These are phyloP conservation scores for Eimeria zaria DNA, from an alignment of 169 alveolate species.

Conservation along the genomic window DNA sequence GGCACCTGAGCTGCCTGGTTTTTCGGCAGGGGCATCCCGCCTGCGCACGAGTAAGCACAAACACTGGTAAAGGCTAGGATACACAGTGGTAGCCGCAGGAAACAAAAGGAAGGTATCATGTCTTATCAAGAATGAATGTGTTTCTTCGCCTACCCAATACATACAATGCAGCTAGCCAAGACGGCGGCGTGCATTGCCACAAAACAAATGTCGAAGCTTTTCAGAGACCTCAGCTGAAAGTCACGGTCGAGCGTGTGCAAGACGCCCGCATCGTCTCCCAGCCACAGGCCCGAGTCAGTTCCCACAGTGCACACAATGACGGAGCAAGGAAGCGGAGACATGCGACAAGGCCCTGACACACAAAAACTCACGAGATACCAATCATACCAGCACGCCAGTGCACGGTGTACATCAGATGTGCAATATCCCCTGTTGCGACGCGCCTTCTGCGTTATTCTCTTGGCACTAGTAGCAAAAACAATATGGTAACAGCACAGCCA, in stretches of 20 bases:
- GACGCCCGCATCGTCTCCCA: conserved; percentile 71
- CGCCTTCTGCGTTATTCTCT: not conserved
- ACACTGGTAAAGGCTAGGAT: not conserved
- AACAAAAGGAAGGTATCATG: not conserved
- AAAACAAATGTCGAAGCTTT: conserved; percentile 66
- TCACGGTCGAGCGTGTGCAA: conserved; percentile 31
- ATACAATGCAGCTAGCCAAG: conserved; percentile 55
- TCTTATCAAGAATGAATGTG: not conserved
- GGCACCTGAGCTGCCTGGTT: conserved; percentile 13
- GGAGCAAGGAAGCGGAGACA: conserved; percentile 63
- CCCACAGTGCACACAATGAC: conserved; percentile 78
- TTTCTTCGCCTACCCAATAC: conserved; percentile 36
- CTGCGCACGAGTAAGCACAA: conserved; percentile 10
- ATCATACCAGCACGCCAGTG: not conserved
- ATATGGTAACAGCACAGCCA: not conserved
- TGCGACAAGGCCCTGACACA: conserved; percentile 33
- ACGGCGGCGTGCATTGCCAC: conserved; percentile 74
- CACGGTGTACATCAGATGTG: not conserved
- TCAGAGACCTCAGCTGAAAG: conserved; percentile 44
- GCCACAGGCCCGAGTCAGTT: conserved; percentile 62
- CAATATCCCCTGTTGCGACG: not conserved
- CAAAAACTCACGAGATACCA: not conserved
- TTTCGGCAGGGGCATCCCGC: conserved; percentile 39
- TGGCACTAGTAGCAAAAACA: not conserved
- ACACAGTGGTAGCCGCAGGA: not conserved